Evolutionary conservation across 2,329 filamentous ascomycete genomes (phyloP).

Genomic region (Colletotrichum gigasporum): DNA sequence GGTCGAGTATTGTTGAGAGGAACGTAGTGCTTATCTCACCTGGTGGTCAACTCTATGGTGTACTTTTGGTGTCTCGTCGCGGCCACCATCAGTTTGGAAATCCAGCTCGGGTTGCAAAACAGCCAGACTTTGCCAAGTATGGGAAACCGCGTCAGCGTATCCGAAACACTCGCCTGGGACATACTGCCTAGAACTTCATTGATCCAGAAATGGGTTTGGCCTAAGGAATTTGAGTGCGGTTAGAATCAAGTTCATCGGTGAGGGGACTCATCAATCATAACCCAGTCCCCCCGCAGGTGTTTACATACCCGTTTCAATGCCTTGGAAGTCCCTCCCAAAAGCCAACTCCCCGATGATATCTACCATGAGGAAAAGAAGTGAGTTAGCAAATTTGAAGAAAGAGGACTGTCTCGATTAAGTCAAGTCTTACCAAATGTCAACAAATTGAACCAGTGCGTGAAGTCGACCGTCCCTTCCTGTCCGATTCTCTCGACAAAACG

Average conservation of each 20-base stretch:
- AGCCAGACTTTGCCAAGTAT: not conserved
- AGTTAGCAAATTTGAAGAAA: not conserved
- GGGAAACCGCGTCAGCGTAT: not conserved
- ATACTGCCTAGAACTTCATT: not conserved
- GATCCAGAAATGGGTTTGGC: not conserved
- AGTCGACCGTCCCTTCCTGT: not conserved
- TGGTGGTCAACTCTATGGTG: not conserved
- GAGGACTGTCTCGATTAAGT: not conserved
- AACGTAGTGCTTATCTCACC: not conserved
- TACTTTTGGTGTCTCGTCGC: not conserved
- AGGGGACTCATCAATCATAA: not conserved
- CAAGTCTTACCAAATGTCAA: conserved; percentile 33
- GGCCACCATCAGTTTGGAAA: not conserved
- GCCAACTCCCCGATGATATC: conserved; percentile 35
- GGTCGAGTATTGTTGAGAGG: not conserved
- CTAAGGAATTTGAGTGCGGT: not conserved
- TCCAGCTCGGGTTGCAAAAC: not conserved
- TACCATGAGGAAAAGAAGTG: not conserved
- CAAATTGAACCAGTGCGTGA: conserved; percentile 34
- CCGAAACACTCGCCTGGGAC: not conserved
- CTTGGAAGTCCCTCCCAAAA: conserved; percentile 36
- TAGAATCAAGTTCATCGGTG: not conserved
- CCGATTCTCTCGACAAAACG: not conserved
- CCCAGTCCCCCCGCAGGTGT: not conserved
- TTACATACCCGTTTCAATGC: conserved; percentile 23